Conservation (phyloP, 768 basidiomycete genomes). For the Cyclocybe aegerita region DNA sequence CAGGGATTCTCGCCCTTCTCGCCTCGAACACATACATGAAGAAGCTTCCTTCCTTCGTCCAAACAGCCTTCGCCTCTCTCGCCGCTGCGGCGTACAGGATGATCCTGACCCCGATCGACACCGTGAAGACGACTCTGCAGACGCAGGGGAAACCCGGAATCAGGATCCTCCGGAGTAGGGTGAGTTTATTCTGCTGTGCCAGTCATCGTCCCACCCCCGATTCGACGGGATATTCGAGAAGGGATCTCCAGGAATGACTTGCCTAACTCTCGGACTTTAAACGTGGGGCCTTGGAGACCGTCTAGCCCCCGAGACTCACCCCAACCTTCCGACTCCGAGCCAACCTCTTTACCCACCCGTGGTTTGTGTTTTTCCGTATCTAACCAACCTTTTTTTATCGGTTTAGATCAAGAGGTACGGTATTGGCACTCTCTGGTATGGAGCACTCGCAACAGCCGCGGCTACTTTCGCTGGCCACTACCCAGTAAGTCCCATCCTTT, state of each 20-base stretch:
- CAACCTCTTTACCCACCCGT: no score
- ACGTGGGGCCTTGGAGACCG: no score
- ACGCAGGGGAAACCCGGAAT: conserved; percentile 79
- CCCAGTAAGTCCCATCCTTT: conserved; percentile 48
- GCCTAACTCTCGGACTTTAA: no score
- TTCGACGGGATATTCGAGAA: neutral
- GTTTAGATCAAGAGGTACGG: conserved; percentile 74
- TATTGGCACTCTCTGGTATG: conserved; percentile 81
- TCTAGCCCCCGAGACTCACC: no score
- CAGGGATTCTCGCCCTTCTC: conserved; percentile 84
- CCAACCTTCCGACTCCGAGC: no score
- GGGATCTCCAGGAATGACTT: no score
- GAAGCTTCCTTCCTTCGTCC: conserved; percentile 58
- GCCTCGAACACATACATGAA: conserved; percentile 72
- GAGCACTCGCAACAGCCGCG: conserved; percentile 87
- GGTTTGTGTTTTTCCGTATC: neutral
- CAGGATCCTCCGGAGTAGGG: conserved; percentile 62
- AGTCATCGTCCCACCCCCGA: neutral
- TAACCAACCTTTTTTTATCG: neutral
- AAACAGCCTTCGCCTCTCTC: conserved; percentile 78
- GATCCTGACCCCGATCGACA: conserved; percentile 91
- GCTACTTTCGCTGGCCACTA: conserved; percentile 95
- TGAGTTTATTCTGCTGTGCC: conserved; percentile 27
- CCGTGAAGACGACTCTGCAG: conserved; percentile 94
- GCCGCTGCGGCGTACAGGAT: conserved; percentile 87